Conservation (phyloP, 2,329 filamentous ascomycete genomes). For the Herpotrichia juniperi region DNA sequence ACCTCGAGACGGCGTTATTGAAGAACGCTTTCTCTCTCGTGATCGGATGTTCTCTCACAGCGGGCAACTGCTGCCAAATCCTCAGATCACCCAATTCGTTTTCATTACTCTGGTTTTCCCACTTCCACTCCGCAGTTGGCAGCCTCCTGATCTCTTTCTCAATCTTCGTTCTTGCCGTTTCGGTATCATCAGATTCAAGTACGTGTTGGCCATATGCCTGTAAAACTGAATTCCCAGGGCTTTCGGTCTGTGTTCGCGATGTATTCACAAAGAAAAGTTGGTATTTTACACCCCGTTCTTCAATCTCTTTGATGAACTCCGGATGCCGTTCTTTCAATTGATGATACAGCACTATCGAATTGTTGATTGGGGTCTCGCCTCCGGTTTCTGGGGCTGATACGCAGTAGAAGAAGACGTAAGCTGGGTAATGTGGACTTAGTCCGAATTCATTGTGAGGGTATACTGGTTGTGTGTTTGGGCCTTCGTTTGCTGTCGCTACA, state of each 20-base stretch:
- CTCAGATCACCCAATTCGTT: conserved; percentile 10
- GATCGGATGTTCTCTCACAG: conserved; percentile 4
- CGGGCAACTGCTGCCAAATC: conserved; percentile 12
- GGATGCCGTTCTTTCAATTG: conserved; percentile 11
- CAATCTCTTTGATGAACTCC: conserved; percentile 14
- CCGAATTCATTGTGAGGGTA: conserved; percentile 23
- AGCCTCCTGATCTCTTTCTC: conserved; percentile 12
- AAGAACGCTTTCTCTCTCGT: conserved; percentile 6
- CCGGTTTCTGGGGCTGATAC: conserved; percentile 9
- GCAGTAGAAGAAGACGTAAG: conserved; percentile 19
- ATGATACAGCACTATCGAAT: conserved; percentile 13
- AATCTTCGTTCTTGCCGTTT: conserved; percentile 13
- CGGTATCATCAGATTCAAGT: conserved; percentile 11
- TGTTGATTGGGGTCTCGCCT: conserved; percentile 19
- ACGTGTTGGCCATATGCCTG: conserved; percentile 17
- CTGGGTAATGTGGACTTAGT: conserved; percentile 17
- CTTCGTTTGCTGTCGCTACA: conserved; percentile 19
- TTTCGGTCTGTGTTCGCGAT: conserved; percentile 5
- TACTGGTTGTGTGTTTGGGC: conserved; percentile 14
- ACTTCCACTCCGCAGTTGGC: conserved; percentile 15
- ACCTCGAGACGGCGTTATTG: conserved; percentile 8
- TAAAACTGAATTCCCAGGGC: conserved; percentile 13
- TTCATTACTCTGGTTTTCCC: conserved; percentile 7
- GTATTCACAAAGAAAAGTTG: conserved; percentile 9
- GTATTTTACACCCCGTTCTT: conserved; percentile 15